Evolutionary conservation across 1,284 basidiomycete species (phyloP), one percentile per base, ranked within the genome.

Genomic region (Cerioporus squamosus): DNA sequence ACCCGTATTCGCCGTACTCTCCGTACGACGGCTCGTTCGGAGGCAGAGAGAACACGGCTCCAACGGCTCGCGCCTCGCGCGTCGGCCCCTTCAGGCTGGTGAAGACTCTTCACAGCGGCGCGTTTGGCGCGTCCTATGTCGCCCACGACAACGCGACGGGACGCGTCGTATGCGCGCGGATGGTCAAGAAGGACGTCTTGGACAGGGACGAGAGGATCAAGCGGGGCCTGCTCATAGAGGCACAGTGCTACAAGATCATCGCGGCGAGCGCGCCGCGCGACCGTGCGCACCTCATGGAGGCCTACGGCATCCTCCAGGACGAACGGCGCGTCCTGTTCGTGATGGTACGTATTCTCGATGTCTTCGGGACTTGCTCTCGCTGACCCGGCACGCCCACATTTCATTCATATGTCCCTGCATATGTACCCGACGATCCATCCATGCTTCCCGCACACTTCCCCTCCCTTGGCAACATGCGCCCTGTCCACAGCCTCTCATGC

Each of bases 261-360:
- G 62, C 71, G 8, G 59, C 57, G 8, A 62, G 63, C 33, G 59
- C 66, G 17, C 57, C 68, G 53, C 57, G 53, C 38, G 61, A 67
- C 31, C 59, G 65, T 42, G 63, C 65, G 51, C 72, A 69, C 55
- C 59, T 76, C 14, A 72, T 75, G 70, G 70, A 73, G 56, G 31
- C 72, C 20, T 68, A 74, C 40, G 74, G 66, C 12, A 66, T 71
- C 8, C 62, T 76, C 14, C 74, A 76, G 60, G 69, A 72, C 45
- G 55, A 68, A 4, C 48, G 59, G 29, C 60, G 48, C 39, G 60
- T 75, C n/a, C 52, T 70, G 20, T 70, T 72, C 39, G 68, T 66
- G 0, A 75, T 76, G 73, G 75, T 74, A 51, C 31, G 72, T 68
- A 10, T 24, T 54, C 20, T 42, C 24, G 31, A 29, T 42, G 22